A percentile compares a stretch with the other conserved stretches of the same genome.
These are phyloP conservation scores for Flueggea neowawraea DNA, from an alignment of 441 rosid species.

Conservation along the genomic window DNA sequence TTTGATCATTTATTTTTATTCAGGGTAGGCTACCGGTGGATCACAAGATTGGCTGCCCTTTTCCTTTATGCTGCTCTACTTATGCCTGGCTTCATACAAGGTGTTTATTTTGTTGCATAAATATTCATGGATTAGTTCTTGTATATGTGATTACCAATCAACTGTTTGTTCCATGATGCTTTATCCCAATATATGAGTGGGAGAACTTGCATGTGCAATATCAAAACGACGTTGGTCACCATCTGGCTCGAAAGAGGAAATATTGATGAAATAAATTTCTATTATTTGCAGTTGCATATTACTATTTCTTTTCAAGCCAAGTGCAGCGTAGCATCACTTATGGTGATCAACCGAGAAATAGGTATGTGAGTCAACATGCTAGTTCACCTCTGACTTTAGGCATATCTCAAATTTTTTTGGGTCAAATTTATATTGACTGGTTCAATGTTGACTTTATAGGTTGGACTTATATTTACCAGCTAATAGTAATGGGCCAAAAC, in stretches of 20 bases:
- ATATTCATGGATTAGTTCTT: neutral
- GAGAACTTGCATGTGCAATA: too few relatives aligned
- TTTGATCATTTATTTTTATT: conserved; percentile 34
- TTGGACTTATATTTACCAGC: conserved; percentile 84
- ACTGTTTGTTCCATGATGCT: too few relatives aligned
- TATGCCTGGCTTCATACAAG: conserved; percentile 97
- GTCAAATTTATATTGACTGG: conserved; percentile 6
- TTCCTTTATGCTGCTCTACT: conserved; percentile 57
- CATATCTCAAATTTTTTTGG: neutral
- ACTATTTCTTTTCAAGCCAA: conserved; percentile 80
- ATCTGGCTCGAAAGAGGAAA: too few relatives aligned
- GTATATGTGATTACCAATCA: neutral
- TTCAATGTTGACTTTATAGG: conserved; percentile 37
- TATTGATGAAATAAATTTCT: conserved; percentile 13
- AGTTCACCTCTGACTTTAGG: conserved; percentile 8
- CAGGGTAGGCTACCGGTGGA: conserved; percentile 97
- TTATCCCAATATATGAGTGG: too few relatives aligned
- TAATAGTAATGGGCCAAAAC: conserved; percentile 55
- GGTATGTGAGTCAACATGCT: conserved; percentile 35
- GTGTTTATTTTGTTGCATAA: conserved; percentile 26
- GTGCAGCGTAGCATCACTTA: conserved; percentile 80
- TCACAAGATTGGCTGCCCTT: conserved; percentile 51
- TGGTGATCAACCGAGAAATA: conserved; percentile 96
- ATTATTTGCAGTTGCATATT: conserved; percentile 68
- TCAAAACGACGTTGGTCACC: too few relatives aligned